phyloP scores from a whole-genome alignment of 306 rosid genomes.

The Vicia faba region DNA sequence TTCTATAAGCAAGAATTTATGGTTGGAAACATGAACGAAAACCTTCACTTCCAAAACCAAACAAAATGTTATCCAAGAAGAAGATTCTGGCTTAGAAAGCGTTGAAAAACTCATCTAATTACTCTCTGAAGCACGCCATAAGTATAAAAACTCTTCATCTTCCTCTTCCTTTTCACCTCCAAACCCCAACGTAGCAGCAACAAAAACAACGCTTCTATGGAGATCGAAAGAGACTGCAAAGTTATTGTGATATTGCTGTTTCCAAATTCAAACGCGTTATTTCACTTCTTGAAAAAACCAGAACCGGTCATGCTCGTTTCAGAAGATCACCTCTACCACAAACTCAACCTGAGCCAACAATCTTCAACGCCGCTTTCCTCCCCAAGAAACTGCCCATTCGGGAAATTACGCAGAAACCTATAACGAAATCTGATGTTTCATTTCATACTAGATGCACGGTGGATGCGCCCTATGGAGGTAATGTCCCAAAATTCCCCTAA shows the following conservation, averaged over 20 bases:
- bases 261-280: constrained; percentile 81
- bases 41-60: constrained; percentile 48
- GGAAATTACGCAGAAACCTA: too few relatives aligned
- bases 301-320: constrained; percentile 91
- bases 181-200: constrained; percentile 10
- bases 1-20: too few relatives aligned
- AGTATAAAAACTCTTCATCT: too few relatives aligned
- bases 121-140: constrained; percentile 43
- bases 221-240: constrained; percentile 59
- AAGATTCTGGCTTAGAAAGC: constrained; percentile 78
- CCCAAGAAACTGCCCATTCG: too few relatives aligned
- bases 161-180: neutral
- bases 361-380: constrained; percentile 60
- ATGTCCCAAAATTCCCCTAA: constrained; percentile 73
- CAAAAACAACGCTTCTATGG: constrained; percentile 33
- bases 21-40: too few relatives aligned
- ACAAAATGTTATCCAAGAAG: constrained; percentile 72
- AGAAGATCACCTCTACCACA: constrained; percentile 60
- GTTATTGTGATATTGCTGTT: constrained; percentile 80
- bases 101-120: constrained; percentile 60
- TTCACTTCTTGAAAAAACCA: constrained; percentile 76
- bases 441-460: too few relatives aligned
- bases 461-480: too few relatives aligned
- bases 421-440: too few relatives aligned
- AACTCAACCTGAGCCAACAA: constrained; percentile 23